Evolutionary conservation across 2,329 filamentous ascomycete species (phyloP).

Genomic region (Penicillium brevicompactum): DNA sequence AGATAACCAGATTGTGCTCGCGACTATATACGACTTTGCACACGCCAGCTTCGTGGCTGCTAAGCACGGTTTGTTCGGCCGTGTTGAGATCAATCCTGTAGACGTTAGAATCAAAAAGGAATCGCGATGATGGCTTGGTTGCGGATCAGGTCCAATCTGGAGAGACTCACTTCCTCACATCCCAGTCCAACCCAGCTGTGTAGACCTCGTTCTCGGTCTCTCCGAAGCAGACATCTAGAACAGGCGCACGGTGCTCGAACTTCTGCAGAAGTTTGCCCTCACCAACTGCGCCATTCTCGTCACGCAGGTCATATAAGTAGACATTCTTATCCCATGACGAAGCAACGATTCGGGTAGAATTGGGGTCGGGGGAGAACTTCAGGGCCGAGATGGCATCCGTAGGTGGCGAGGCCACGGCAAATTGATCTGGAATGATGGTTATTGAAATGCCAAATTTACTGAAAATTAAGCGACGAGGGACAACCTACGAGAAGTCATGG

Average conservation of each 20-base stretch:
- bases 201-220: conserved; percentile 80
- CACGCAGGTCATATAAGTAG: conserved; percentile 79
- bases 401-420: conserved; percentile 79
- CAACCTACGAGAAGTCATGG: conserved; percentile 49
- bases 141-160: conserved; percentile 53
- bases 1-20: conserved; percentile 76
- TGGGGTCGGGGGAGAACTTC: conserved; percentile 77
- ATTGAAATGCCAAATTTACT: background rate
- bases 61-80: conserved; percentile 72
- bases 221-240: conserved; percentile 91
- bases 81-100: conserved; percentile 69
- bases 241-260: conserved; percentile 79
- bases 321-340: conserved; percentile 93
- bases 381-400: conserved; percentile 85
- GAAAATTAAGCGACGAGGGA: background rate
- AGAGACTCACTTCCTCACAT: conserved; percentile 69
- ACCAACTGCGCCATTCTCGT: conserved; percentile 56
- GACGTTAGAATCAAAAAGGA: conserved; percentile 7
- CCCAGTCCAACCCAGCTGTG: conserved; percentile 82
- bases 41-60: conserved; percentile 76
- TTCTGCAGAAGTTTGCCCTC: conserved; percentile 68
- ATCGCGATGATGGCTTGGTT: conserved; percentile 54
- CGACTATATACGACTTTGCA: conserved; percentile 81
- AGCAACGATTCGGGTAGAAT: conserved; percentile 77
- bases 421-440: conserved; percentile 60